Evolutionary conservation across 805 yeast species (phyloP).

Genomic region (Alloascoidea africana): DNA sequence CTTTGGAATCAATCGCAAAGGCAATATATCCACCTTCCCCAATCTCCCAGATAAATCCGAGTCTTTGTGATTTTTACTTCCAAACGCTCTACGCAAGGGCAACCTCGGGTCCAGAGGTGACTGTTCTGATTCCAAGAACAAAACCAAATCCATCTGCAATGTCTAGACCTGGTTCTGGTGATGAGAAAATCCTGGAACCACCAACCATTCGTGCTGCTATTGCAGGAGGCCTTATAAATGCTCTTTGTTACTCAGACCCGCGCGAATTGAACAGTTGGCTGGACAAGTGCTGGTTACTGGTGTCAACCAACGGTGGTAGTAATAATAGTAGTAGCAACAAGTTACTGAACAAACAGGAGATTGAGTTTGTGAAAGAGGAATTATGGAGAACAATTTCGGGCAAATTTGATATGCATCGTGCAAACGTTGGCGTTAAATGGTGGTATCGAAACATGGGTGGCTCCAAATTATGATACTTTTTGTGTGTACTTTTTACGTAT

Average conservation of each 20-base stretch:
- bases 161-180: conserved; percentile 17
- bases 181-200: conserved; percentile 9
- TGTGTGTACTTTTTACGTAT: too few relatives aligned
- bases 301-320: conserved; percentile 5
- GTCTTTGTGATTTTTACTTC: conserved; percentile 20
- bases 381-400: conserved; percentile 44
- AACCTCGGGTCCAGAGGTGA: background rate
- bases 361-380: conserved; percentile 20
- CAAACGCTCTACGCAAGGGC: conserved; percentile 22
- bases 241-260: conserved; percentile 37
- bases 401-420: conserved; percentile 40
- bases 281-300: conserved; percentile 23
- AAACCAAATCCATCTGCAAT: conserved; percentile 19
- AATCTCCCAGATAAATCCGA: conserved; percentile 12
- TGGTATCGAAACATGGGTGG: too few relatives aligned
- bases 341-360: conserved; percentile 19
- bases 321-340: conserved; percentile 9
- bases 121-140: too few relatives aligned
- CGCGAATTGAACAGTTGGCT: conserved; percentile 30
- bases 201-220: conserved; percentile 31
- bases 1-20: conserved; percentile 39
- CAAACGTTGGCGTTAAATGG: conserved; percentile 41
- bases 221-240: conserved; percentile 28
- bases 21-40: conserved; percentile 21
- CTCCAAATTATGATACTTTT: too few relatives aligned